Base-by-base conservation (phyloP, 257 asterid species). In the Gentiana straminea region DNA sequence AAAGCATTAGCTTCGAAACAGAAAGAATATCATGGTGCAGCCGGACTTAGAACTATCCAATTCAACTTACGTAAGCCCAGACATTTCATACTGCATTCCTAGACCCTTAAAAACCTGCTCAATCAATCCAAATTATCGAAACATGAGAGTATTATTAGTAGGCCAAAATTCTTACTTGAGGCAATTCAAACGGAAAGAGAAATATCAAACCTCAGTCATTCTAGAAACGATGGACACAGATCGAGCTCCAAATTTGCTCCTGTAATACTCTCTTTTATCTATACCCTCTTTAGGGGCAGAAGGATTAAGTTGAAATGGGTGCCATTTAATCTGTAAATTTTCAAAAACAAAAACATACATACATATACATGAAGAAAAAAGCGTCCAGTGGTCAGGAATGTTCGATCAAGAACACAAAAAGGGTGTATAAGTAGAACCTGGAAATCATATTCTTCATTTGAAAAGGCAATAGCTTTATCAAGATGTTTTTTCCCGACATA, bases 401-500 rank as follows among this genome's bases (percentile, higher is more conserved):
- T 55, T 13, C 13, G 54, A 13, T 7, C 6, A 50, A 38, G 56
- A 60, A 4, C n/a, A 13, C 12, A 33, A n/a, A 47, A 13, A 54
- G 46, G 24, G 4, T 12, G 39, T 38, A 33, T 50, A 39, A 59
- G 33, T 12, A 7, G 49, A 58, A 77, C 83, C 83, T 77, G 56
- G 49, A 75, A 68, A 64, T 74, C 62, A 59, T 71, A 86, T 38
- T 63, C 70, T 64, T 85, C 73, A 57, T 65, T 66, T 2, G 82
- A 75, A 5, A 78, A 77, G 37, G 83, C 84, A 47, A 85, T 81
- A 38, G 97, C 97, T 70, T 74, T 81, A 64, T 89, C 94, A 45
- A 89, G 77, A 75, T 83, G 81, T 73, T 59, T 79, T 65, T 89
- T 85, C 41, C 95, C 97, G 60, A 89, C 91, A 69, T 68, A 89